Evolutionary conservation across 805 yeast species (phyloP), one percentile per base, ranked within the genome.

Genomic region (Soucietia sequanensis): DNA sequence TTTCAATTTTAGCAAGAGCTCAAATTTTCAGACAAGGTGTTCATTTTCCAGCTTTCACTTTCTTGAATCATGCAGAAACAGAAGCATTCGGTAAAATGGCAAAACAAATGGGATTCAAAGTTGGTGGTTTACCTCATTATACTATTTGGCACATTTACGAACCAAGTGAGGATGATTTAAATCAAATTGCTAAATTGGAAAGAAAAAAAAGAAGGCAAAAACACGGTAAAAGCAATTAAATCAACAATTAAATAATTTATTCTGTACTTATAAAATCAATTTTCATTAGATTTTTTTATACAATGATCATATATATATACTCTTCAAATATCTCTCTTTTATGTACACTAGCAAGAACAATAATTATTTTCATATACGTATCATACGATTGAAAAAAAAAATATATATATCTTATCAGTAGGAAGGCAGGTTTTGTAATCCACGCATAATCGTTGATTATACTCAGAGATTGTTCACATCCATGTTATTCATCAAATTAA

Each of bases 121-220:
- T 88, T 10, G 93, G 89, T 24, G 96, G 96, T 0, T 70, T 88
- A 44, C 95, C 96, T 4, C 90, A 88, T 62, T 88, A 87, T 58
- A 85, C 90, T 0, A 68, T 87, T 27, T 87, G 95, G 95, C 96
- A 87, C 58, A 84, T 88, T 31, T 85, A 82, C 56, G 95, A 85
- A 53, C 95, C 95, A 11, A 82, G 90, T 62, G 90, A 82, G 57
- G 91, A 85, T 51, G 95, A 85, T 61, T 65, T 85, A 44, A 68
- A 72, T 46, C 78, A 80, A 47, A 84, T 85, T 35, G 83, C 87
- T 2, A 70, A 68, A 46, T 67, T 77, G 57, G 95, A 84, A 58
- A 69, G 89, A 46, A 75, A 72, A 48, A 78, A 75, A 58, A 73
- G 86, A 61, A 69, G 79, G 41, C 44, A 44, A 25, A 49, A 44